Conservation (phyloP, 2,329 filamentous ascomycete genomes). For the Metarhizium robertsii region DNA sequence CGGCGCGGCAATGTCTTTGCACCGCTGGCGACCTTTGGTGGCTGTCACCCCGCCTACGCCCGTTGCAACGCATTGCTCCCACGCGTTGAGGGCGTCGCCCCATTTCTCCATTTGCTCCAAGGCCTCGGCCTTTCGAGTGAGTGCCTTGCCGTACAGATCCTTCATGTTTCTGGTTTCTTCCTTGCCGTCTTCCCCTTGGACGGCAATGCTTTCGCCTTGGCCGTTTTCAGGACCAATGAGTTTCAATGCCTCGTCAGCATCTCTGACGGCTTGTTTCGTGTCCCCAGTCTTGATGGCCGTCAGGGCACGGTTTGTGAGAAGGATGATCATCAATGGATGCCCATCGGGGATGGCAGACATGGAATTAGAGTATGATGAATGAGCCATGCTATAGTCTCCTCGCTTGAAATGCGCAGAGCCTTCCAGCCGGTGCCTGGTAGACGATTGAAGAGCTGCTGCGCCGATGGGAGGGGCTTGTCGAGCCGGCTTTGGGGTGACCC, state of each 20-base stretch:
- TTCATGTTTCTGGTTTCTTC: constrained; percentile 74
- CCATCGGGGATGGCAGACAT: constrained; percentile 62
- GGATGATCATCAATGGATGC: constrained; percentile 80
- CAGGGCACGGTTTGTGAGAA: constrained; percentile 83
- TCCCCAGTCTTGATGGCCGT: constrained; percentile 88
- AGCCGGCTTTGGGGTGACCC: constrained; percentile 36
- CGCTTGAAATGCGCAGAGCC: constrained; percentile 89
- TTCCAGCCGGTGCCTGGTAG: constrained; percentile 66
- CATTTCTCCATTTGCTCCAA: constrained; percentile 94
- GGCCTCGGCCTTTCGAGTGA: constrained; percentile 91
- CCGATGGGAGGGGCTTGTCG: constrained; percentile 60
- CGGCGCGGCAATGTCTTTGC: constrained; percentile 74
- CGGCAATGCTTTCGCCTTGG: constrained; percentile 67
- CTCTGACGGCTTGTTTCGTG: constrained; percentile 74
- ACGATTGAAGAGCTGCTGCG: constrained; percentile 60
- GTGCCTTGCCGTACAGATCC: constrained; percentile 85
- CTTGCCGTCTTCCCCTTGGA: constrained; percentile 47
- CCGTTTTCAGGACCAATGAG: constrained; percentile 75
- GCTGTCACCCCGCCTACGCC: constrained; percentile 80
- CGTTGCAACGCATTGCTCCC: constrained; percentile 74
- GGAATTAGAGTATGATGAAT: constrained; percentile 71
- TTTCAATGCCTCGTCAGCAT: constrained; percentile 71
- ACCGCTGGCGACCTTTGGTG: constrained; percentile 77
- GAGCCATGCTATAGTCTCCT: constrained; percentile 82
- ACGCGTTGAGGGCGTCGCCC: constrained; percentile 70